phyloP scores from a whole-genome alignment of 805 yeast genomes.

The Kazachstania africana region DNA sequence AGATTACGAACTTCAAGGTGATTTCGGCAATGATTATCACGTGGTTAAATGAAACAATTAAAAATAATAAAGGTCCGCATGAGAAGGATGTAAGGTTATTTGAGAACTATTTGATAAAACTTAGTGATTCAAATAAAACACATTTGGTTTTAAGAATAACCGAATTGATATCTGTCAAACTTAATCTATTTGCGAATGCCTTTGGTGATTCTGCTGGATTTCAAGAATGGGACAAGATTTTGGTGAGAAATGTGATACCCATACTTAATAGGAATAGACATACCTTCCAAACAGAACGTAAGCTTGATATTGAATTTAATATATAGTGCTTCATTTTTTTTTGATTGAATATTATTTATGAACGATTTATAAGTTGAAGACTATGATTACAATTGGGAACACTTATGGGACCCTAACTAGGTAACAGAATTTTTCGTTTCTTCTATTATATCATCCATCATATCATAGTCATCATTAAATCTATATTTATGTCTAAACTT shows the following conservation, averaged over 20 bases:
- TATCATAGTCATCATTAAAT: not conserved
- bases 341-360: too few relatives aligned
- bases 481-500: too few relatives aligned
- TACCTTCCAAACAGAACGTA: constrained; percentile 14
- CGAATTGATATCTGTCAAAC: constrained; percentile 12
- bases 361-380: too few relatives aligned
- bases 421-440: constrained; percentile 44
- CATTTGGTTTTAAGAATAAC: constrained; percentile 16
- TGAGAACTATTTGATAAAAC: constrained; percentile 22
- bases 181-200: constrained; percentile 9
- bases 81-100: constrained; percentile 30
- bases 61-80: constrained; percentile 27
- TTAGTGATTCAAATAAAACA: constrained; percentile 20
- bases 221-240: constrained; percentile 23
- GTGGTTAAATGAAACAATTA: constrained; percentile 30
- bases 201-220: constrained; percentile 8
- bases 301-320: constrained; percentile 16
- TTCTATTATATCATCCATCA: not conserved
- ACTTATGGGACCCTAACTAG: too few relatives aligned
- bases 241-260: constrained; percentile 17
- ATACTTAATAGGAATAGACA: constrained; percentile 15
- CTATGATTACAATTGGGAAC: too few relatives aligned
- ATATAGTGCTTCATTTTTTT: too few relatives aligned
- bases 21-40: constrained; percentile 22
- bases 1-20: constrained; percentile 23